Evolutionary conservation across 1,284 basidiomycete species (phyloP).

Genomic region (Meira nashicola): DNA sequence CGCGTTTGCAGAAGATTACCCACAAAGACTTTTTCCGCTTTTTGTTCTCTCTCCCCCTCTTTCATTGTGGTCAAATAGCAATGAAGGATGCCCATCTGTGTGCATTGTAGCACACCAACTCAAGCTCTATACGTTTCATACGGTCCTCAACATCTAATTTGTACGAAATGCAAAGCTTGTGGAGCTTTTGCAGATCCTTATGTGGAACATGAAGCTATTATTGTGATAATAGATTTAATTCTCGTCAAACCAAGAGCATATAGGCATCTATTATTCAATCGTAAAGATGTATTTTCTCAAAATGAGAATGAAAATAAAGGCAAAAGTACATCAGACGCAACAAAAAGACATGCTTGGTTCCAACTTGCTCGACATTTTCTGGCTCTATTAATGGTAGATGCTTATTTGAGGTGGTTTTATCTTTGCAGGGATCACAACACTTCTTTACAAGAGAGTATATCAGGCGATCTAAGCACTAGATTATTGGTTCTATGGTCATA

Average conservation of each 20-base stretch:
- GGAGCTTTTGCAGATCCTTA: constrained; percentile 19
- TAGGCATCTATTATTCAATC: constrained; percentile 22
- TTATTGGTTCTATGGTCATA: too few species aligned
- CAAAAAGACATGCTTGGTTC: not conserved
- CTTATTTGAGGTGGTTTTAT: constrained; percentile 9
- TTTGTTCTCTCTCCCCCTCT: not conserved
- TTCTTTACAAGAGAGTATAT: not conserved
- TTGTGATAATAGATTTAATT: constrained; percentile 21
- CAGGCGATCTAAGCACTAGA: too few species aligned
- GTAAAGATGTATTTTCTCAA: not conserved
- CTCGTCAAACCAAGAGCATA: constrained; percentile 24
- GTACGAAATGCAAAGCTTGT: constrained; percentile 16
- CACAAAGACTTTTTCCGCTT: too few species aligned
- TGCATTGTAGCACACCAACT: constrained; percentile 18
- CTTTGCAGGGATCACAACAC: not conserved
- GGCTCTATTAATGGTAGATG: constrained; percentile 18
- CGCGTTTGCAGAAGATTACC: too few species aligned
- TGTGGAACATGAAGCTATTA: constrained; percentile 18
- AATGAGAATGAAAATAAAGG: not conserved
- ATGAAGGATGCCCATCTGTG: constrained; percentile 19
- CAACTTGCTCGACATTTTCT: constrained; percentile 10
- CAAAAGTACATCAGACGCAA: not conserved
- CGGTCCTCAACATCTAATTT: constrained; percentile 17
- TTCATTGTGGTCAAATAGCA: not conserved
- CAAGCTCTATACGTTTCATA: constrained; percentile 13